Evolutionary conservation across 1,284 basidiomycete genomes (phyloP), one percentile per base, ranked within the genome.

Genomic region (Irpex sp.): DNA sequence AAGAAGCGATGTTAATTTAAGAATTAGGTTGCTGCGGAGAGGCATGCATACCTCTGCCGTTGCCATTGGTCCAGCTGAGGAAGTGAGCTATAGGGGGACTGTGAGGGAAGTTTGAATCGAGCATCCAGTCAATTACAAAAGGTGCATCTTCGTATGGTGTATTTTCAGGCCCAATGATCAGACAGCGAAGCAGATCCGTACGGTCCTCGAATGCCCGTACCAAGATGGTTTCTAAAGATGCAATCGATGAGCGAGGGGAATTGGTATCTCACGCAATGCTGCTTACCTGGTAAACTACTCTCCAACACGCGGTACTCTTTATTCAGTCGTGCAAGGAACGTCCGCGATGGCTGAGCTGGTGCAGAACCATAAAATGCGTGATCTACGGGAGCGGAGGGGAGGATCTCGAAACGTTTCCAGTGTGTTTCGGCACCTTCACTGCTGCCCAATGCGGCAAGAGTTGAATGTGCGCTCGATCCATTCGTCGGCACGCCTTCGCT

Each of bases 131-230:
- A 64, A 97, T 96, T 36, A 97, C 88, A 75, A 97, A 96, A 0
- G 96, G 95, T 19, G 94, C 94, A 74, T 97, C 90, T 74, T 94
- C 87, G 70, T 96, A 96, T 15, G 96, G 96, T 6, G 96, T 98
- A 65, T 96, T 96, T 70, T 93, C 88, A 63, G 95, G 94, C 9
- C 96, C 96, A 67, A 98, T 89, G 69, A 97, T 97, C 62, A 98
- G 81, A 68, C 87, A 93, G 40, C 96, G 85, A 64, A 97, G 76
- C 31, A 98, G 82, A 77, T 98, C 96, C 47, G 86, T 82, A 21
- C 96, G 86, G 72, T 97, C 92, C 75, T 92, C 91, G 66, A 85
- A 92, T 47, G 86, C 86, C 64, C 88, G 83, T 61, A 92, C 86
- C 64, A 91, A 69, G 64, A 92, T 90, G 15, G 87, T 86, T 65